Base-by-base conservation (phyloP, 2,329 filamentous ascomycete genomes). In the Scorias spongiosa region DNA sequence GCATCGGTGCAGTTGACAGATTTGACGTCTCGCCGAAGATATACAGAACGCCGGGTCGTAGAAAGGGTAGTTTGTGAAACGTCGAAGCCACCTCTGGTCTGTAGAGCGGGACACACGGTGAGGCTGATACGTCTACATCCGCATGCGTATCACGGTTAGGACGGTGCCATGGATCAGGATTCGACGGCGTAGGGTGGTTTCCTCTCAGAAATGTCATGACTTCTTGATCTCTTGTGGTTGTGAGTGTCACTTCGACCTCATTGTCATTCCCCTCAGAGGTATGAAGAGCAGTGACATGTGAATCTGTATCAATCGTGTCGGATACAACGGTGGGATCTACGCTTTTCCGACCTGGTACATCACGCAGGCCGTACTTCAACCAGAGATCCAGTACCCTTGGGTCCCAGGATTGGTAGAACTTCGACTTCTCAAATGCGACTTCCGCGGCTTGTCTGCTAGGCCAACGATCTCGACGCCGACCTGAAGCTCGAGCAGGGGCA, bases 161-260 rank as follows among this genome's bases (percentile, higher is more conserved):
- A 14, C 53, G 48, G 0, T 48, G 57, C 34, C 61, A 60, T 4
- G 56, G 59, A 32, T 51, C 39, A 4, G 51, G 51, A 44, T 51
- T 49, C 11, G 46, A 45, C 3, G 46, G 9, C 2, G 50, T 49
- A 2, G 49, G 48, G 28, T 72, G 76, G 46, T 74, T 74, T 0
- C 78, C 75, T 0, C 82, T 74, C 49, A 84, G 64, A 59, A 81
- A 91, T 1, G 80, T 86, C 56, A 85, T 80, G 44, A 91, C 82
- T 66, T 93, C 86, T 58, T 94, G 85, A 60, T 93, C 83, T 54
- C 88, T 86, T 0, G 85, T 81, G 1, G 89, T 96, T 2, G 76
- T 75, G 2, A 91, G 70, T 0, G 85, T 89, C 1, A 87, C 80
- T 29, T 70, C 64, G 12, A 64, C 62, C 17, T 58, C 58, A 10